Base-by-base conservation (phyloP, 164 flowering plant species). In the Umbellularia californica region DNA sequence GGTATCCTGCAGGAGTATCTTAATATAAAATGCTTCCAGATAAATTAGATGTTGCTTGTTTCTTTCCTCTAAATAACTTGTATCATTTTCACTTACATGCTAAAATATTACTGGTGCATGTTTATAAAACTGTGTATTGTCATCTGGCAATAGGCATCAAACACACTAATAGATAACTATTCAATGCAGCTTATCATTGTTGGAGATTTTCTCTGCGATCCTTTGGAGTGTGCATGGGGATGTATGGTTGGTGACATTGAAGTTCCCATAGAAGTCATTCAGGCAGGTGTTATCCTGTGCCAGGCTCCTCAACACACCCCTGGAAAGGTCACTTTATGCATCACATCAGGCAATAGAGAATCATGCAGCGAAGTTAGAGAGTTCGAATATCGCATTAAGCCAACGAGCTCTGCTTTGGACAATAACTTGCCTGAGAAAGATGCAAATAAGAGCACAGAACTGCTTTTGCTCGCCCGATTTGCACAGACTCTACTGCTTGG, bases 161-260 rank as follows among this genome's bases (percentile, higher is more conserved):
- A 23, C 19, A 69, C 76, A 41, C 47, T 41, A 41, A 41, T 63
- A 14, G 30, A 22, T 4, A 66, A 23, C 71, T 77, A 74, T 64
- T 64, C 58, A 19, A 72, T 89, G 87, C 94, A 96, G 99, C 89
- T 96, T 71, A 77, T 96, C 75, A 87, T 96, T 79, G 77, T 87
- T 79, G 99, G 99, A 72, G 89, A 94, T 55, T 93, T 96, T 82
- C 90, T 93, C 25, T 93, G 94, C 76, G 84, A 88, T 82, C 88
- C 97, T 25, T 88, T 89, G 47, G 89, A 86, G 58, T 78, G 77
- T 82, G 50, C 81, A 28, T 96, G 97, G 98, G 69, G 75, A 28
- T 96, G 98, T 77, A 90, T 93, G 99, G 90, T 96, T 82, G 98
- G 98, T 74, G 92, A 90, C 76, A 80, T 80, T 82, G 97, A 96